Base-by-base conservation (phyloP, 75 land plant species). In the Picea sitchensis region DNA sequence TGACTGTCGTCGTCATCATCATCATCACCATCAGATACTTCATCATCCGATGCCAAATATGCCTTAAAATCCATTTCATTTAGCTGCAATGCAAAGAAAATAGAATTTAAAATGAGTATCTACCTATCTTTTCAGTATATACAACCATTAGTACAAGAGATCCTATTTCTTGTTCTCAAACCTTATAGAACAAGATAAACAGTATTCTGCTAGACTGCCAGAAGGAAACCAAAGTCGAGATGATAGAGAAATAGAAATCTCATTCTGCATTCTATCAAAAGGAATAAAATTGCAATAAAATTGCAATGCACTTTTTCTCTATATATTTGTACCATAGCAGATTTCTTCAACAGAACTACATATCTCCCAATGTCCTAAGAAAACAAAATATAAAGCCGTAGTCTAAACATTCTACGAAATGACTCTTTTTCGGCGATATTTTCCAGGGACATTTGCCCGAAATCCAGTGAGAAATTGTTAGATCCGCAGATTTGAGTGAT, bases 31-130 rank as follows among this genome's bases (percentile, higher is more conserved):
- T 80, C 82, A 8, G 71, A 82, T 59, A 84, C 92, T 58, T 86
- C 92, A 61, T 86, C 91, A 76, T 90, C 96, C 31, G 95, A 89
- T 32, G 95, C 97, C 74, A 92, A 78, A 81, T 89, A 91, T n/a
- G 87, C 88, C 73, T 91, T 87, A 47, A 87, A 80, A 30, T 91
- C 98, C 92, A 90, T 80, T 58, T 93, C 95, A 82, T 84, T 89
- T 47, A 89, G 86, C 95, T 94, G 69, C 31, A 76, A 67, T 51
- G 68, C 71, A 79, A 26, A 65, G 13, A 57, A 38, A 71, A 34
- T 59, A 76, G 69, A 31, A 8, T 59, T 59, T 78, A 78, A 59
- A 71, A 76, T 17, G 68, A 81, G 31, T 41, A 75, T 23, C 56
- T 13, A 74, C 8, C 31, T 47, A 34, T 41, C 58, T 21, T 32